Conservation (phyloP, 345 rosid species). For the Streptanthus diversifolius region DNA sequence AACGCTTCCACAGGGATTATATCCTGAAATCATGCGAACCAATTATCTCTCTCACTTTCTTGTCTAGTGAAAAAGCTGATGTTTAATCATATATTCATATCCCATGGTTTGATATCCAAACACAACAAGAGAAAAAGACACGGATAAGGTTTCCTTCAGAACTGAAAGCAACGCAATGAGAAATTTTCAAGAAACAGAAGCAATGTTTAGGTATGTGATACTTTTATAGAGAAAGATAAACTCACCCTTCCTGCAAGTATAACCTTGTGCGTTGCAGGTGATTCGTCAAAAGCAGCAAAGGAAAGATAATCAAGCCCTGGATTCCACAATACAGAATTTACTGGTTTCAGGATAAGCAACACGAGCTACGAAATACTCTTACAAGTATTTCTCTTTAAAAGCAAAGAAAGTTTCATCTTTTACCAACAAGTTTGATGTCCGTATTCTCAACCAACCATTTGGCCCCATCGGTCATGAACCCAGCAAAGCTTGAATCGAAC, state of each 20-base stretch:
- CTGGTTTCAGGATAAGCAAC: neutral
- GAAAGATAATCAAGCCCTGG: conserved; percentile 79
- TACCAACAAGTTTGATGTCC: conserved; percentile 85
- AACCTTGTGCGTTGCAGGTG: conserved; percentile 35
- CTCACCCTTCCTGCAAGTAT: conserved; percentile 35
- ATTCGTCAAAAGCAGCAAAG: conserved; percentile 61
- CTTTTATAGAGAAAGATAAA: neutral
- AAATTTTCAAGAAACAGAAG: neutral
- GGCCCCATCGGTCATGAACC: conserved; percentile 82
- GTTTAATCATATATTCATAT: neutral
- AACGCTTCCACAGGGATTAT: conserved; percentile 62
- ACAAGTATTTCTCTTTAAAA: neutral
- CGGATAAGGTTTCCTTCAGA: neutral
- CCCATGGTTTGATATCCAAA: neutral
- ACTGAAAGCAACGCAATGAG: neutral
- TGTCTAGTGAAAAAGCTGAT: neutral
- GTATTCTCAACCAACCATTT: conserved; percentile 89
- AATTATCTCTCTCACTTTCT: conserved; percentile 4
- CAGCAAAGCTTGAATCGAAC: conserved; percentile 82
- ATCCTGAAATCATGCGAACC: conserved; percentile 35
- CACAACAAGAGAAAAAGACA: neutral
- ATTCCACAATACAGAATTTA: neutral
- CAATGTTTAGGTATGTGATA: neutral
- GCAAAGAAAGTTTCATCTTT: neutral
- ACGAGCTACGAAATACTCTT: neutral